These are phyloP conservation scores for Leptographium radiaticola DNA, from an alignment of 2,329 filamentous ascomycete genomes.

Conservation along the genomic window DNA sequence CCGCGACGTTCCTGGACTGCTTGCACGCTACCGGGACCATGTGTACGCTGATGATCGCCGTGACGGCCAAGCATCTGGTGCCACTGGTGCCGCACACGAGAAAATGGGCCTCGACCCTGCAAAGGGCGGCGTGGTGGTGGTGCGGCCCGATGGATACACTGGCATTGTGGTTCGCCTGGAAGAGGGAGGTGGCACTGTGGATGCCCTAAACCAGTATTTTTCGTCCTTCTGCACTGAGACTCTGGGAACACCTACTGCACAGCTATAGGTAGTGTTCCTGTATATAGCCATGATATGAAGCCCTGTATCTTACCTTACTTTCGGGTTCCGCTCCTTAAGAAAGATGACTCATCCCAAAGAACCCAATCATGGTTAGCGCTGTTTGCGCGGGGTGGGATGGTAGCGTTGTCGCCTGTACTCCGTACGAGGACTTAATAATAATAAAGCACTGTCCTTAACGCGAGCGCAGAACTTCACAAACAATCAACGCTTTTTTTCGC, in stretches of 20 bases:
- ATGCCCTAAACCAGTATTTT: conserved; percentile 74
- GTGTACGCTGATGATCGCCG: conserved; percentile 77
- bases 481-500: background rate
- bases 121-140: conserved; percentile 66
- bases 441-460: background rate
- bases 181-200: conserved; percentile 65
- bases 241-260: conserved; percentile 25
- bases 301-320: too few relatives aligned
- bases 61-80: conserved; percentile 44
- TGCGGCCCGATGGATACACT: conserved; percentile 79
- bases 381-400: too few relatives aligned
- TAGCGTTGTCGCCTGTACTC: too few relatives aligned
- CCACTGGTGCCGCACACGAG: conserved; percentile 55
- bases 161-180: conserved; percentile 60
- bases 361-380: too few relatives aligned
- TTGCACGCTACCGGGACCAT: conserved; percentile 67
- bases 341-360: too few relatives aligned
- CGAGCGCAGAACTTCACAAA: too few relatives aligned
- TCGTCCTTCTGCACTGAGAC: conserved; percentile 55
- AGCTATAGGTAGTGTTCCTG: conserved; percentile 22
- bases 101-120: conserved; percentile 73
- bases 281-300: too few relatives aligned
- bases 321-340: too few relatives aligned
- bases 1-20: conserved; percentile 52
- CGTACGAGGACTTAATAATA: too few relatives aligned